Evolutionary conservation across 495 filamentous ascomycete species (phyloP).

Genomic region (Aspergillus campestris): DNA sequence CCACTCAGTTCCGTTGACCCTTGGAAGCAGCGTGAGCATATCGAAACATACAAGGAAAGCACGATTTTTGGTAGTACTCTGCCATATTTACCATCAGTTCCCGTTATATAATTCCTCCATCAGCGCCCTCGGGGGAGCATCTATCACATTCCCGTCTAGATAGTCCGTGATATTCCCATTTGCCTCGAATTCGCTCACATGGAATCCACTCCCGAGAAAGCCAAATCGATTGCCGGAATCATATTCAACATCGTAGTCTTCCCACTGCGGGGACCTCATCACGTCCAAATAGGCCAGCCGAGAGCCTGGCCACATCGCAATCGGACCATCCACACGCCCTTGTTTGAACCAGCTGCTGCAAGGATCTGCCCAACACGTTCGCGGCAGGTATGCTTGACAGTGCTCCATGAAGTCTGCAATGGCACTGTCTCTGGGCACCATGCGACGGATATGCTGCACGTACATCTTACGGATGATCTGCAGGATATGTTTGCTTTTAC

Average conservation of each 20-base stretch:
- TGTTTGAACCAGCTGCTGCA: conserved; percentile 34
- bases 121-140: too few species aligned
- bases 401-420: conserved; percentile 26
- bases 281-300: conserved; percentile 41
- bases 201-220: conserved; percentile 5
- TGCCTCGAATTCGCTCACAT: too few species aligned
- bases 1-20: too few species aligned
- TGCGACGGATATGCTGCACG: conserved; percentile 12
- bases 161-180: too few species aligned
- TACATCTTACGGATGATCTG: conserved; percentile 26
- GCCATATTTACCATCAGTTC: too few species aligned
- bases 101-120: too few species aligned
- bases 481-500: conserved; percentile 31
- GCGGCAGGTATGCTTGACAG: conserved; percentile 21
- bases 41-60: too few species aligned
- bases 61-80: too few species aligned
- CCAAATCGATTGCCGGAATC: conserved; percentile 1
- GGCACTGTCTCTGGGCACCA: conserved; percentile 7
- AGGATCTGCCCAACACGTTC: conserved; percentile 25
- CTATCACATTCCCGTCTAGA: too few species aligned
- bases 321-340: background rate
- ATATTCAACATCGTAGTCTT: conserved; percentile 32
- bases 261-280: conserved; percentile 27
- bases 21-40: too few species aligned
- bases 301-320: conserved; percentile 12